Evolutionary conservation across 1,284 basidiomycete species (phyloP).

Genomic region (Cryptococcus sp.): DNA sequence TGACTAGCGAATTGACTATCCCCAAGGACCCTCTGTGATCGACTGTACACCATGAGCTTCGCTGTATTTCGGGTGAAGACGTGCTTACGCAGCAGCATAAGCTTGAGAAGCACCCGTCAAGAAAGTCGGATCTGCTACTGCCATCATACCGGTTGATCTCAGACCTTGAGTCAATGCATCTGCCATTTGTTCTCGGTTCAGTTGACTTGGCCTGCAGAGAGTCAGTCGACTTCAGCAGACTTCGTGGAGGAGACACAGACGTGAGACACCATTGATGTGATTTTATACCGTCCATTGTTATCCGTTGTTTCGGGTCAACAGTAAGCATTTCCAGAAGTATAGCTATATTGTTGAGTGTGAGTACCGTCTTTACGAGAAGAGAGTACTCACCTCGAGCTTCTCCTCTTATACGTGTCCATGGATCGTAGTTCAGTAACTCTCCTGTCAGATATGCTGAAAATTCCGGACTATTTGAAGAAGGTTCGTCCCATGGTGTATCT

Average conservation of each 20-base stretch:
- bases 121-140: constrained; percentile 58
- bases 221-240: constrained; percentile 1
- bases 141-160: constrained; percentile 60
- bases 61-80: background rate
- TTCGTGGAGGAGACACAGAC: constrained; percentile 46
- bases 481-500: constrained; percentile 99
- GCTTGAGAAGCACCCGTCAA: constrained; percentile 25
- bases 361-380: background rate
- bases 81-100: constrained; percentile 18
- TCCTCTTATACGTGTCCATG: constrained; percentile 70
- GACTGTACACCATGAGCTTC: constrained; percentile 11
- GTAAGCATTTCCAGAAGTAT: constrained; percentile 69
- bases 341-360: constrained; percentile 49
- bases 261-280: constrained; percentile 74
- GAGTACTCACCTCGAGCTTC: constrained; percentile 58
- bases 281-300: constrained; percentile 66
- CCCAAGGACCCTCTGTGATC: constrained; percentile 31
- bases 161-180: constrained; percentile 65
- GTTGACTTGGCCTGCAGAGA: constrained; percentile 61
- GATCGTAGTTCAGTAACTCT: constrained; percentile 67
- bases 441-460: constrained; percentile 71
- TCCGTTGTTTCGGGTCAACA: constrained; percentile 64
- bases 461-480: constrained; percentile 72
- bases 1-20: constrained; percentile 31
- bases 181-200: constrained; percentile 62